Base-by-base conservation (phyloP, 148 eudicot genomes). In the Spergularia bocconei region DNA sequence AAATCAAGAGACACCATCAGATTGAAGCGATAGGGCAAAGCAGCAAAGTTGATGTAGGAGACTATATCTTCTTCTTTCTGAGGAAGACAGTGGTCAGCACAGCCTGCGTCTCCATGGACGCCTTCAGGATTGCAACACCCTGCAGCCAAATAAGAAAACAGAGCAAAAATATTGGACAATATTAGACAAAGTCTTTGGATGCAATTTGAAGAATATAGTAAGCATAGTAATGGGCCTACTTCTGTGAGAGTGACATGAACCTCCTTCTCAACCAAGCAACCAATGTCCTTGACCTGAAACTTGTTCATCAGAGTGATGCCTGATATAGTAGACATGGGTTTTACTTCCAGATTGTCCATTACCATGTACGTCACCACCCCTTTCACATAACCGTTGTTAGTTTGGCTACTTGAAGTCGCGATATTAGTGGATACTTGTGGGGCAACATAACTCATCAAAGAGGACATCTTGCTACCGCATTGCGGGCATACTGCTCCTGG, bases 81-180 rank as follows among this genome's bases (percentile, higher is more conserved):
- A 60, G 74, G 23, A 70, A 77, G n/a, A 77, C 80, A 52, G 44
- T 21, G 3, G 80, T 77, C 1, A 77, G 63, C 33, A 77, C 80
- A 10, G 55, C 25, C 71, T 63, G 51, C 3, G 63, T 70, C 63
- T 77, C 70, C 56, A 77, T 54, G 10, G 80, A 77, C 1, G 80
- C 80, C 48, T 77, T 77, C 70, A 77, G 25, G 5, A 77, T 63
- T 1, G 70, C 80, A 0, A 77, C 7, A 21, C 72, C 71, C 78
- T 54, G 39, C 17, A 6, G 13, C 2, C 7, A 33, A 14, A 62
- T 25, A 7, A 25, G 33, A 33, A 38, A 12, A 13, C n/a, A 62
- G 14, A 12, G 10, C 13, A 41, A 41, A 41, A 41, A 41, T 5
- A n/a, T n/a, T n/a, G n/a, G 47, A 6, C 47, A 44, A 44, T 6